Conservation (phyloP, 768 basidiomycete genomes). For the Collybiopsis confluens region DNA sequence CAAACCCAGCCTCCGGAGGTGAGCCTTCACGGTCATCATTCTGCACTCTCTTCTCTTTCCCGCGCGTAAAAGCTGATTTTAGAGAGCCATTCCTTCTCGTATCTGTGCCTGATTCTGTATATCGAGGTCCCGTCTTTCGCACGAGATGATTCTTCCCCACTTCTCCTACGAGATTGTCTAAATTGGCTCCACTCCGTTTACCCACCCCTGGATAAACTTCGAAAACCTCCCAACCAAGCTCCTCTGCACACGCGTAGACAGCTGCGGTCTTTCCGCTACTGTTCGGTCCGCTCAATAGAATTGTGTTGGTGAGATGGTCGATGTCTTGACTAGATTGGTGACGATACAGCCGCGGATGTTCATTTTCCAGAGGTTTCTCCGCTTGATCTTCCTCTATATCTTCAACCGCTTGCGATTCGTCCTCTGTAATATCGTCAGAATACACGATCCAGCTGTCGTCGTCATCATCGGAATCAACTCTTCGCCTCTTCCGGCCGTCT, state of each 20-base stretch:
- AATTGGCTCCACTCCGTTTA: constrained; percentile 73
- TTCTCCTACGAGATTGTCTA: constrained; percentile 83
- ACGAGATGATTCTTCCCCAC: constrained; percentile 93
- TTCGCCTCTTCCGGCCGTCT: constrained; percentile 49
- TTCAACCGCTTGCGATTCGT: constrained; percentile 21
- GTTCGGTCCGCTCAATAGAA: constrained; percentile 76
- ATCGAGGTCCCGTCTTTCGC: constrained; percentile 24
- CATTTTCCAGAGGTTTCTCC: constrained; percentile 18
- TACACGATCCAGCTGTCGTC: constrained; percentile 57
- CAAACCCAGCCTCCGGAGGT: background rate
- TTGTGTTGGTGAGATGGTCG: constrained; percentile 72
- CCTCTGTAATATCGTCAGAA: constrained; percentile 25
- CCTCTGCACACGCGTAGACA: constrained; percentile 90
- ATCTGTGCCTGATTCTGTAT: constrained; percentile 2
- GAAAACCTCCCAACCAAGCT: constrained; percentile 94
- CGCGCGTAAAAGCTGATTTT: background rate
- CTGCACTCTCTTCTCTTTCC: background rate
- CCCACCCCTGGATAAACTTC: constrained; percentile 96
- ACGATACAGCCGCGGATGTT: background rate
- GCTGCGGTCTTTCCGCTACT: constrained; percentile 91
- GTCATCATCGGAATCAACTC: constrained; percentile 51
- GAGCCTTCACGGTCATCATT: constrained; percentile 3
- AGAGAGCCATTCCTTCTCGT: constrained; percentile 1
- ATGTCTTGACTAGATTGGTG: background rate
- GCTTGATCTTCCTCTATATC: constrained; percentile 27